phyloP scores from a whole-genome alignment of 345 rosid genomes.

The Brassica nigra region DNA sequence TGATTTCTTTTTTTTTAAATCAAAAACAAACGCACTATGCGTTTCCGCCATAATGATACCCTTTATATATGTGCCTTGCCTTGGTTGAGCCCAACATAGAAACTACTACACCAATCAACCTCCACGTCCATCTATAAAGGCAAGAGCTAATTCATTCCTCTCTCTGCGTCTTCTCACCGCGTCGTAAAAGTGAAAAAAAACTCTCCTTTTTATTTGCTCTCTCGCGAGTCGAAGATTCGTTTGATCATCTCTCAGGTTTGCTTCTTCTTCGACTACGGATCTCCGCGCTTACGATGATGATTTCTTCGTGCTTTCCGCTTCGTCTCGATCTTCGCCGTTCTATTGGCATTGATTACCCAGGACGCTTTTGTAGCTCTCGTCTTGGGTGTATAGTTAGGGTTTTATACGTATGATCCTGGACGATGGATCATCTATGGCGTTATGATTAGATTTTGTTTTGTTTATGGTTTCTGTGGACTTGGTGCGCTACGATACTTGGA shows the following conservation, averaged over 20 bases:
- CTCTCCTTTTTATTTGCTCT: neutral
- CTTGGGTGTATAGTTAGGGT: neutral
- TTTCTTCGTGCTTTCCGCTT: slow-evolving; percentile 19
- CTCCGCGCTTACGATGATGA: slow-evolving; percentile 7
- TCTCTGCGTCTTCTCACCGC: too few species aligned
- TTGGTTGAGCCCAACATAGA: too few species aligned
- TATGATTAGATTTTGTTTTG: neutral
- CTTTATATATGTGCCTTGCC: too few species aligned
- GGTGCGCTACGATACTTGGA: neutral
- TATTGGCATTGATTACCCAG: slow-evolving; percentile 1
- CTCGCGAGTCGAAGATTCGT: slow-evolving; percentile 5
- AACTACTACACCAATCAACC: neutral
- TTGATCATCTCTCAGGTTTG: slow-evolving; percentile 38
- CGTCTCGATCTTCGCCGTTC: slow-evolving; percentile 16
- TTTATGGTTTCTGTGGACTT: neutral
- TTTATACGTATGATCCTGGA: neutral
- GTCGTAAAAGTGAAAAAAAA: too few species aligned
- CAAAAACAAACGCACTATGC: too few species aligned
- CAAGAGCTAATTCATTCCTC: too few species aligned
- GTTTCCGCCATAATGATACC: too few species aligned
- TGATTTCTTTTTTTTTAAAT: too few species aligned
- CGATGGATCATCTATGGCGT: neutral
- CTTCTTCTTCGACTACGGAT: slow-evolving; percentile 31
- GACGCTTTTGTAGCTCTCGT: neutral
- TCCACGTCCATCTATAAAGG: neutral